Percentiles rank a stretch among this genome's conserved stretches.
Conservation (phyloP, 2,329 filamentous ascomycete species). For the Aspergillus tanneri region DNA sequence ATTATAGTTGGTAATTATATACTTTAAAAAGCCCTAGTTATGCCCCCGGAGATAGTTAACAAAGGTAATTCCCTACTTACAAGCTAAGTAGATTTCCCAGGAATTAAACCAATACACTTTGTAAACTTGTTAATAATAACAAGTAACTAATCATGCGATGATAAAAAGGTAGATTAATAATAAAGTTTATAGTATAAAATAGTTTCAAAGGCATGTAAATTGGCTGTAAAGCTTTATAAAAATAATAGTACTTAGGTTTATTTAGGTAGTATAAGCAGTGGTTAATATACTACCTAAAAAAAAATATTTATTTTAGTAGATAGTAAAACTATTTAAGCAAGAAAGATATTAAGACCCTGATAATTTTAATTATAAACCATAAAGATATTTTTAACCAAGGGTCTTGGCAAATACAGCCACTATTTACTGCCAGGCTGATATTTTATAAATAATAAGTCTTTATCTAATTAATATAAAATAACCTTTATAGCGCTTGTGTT, state of each 20-base stretch:
- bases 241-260: background rate
- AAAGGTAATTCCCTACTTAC: background rate
- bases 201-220: background rate
- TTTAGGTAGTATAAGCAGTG: background rate
- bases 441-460: no score
- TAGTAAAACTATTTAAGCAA: no score
- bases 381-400: no score
- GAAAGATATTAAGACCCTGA: no score
- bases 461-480: no score
- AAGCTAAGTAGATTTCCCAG: background rate
- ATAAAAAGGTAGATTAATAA: background rate
- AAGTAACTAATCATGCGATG: background rate
- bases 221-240: background rate
- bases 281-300: no score
- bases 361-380: no score
- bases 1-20: background rate
- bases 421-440: no score
- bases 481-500: no score
- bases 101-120: background rate
- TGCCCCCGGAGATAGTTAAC: background rate
- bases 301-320: background rate
- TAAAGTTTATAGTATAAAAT: conserved; percentile 3
- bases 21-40: background rate
- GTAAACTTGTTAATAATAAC: background rate
- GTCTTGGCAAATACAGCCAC: no score